Evolutionary conservation across 169 alveolate genomes (phyloP), one percentile per base, ranked within the genome.

Genomic region (Cryptosporidium sp.): DNA sequence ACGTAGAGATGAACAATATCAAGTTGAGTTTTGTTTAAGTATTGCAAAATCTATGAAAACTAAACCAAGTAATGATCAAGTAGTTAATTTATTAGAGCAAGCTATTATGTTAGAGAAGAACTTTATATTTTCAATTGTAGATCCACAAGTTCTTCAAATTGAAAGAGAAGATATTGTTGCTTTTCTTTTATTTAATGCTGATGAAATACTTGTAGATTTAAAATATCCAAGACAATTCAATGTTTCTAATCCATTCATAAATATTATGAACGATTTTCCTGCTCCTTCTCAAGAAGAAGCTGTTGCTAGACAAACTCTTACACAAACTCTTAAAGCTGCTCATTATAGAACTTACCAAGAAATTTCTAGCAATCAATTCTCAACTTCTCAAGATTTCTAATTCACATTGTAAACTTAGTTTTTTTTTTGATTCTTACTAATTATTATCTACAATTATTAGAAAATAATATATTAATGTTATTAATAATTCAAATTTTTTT

Each of bases 1-100:
- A 14, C 91, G 92, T 33, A 85, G 94, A 60, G 94, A 92, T 89
- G 94, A 92, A 58, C 87, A 89, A 60, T 85, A 86, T 5, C 94
- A 92, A 65, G 91, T 84, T 3, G 94, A 92, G 51, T 92, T 92
- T 75, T 87, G 94, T 61, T 92, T 92, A 69, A 92, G 70, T 89
- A 91, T 92, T 73, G 91, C 91, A 44, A 92, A 89, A 45, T 91
- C 92, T 65, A 84, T 92, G 80, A 91, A 89, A 48, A 75, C 92
- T 45, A 92, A 92, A 56, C 91, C 92, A 42, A 92, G 84, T 61
- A 86, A 92, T 85, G 94, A 92, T 35, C 35, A 86, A 39, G 91
- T 92, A 35, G 71, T 92, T 53, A 73, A 85, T 5, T 85, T 91
- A 35, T 62, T 92, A 26, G 92, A 89, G 58, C 56, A 71, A 48